Evolutionary conservation across 1,284 basidiomycete species (phyloP).

Genomic region (Ustilago trichophora): DNA sequence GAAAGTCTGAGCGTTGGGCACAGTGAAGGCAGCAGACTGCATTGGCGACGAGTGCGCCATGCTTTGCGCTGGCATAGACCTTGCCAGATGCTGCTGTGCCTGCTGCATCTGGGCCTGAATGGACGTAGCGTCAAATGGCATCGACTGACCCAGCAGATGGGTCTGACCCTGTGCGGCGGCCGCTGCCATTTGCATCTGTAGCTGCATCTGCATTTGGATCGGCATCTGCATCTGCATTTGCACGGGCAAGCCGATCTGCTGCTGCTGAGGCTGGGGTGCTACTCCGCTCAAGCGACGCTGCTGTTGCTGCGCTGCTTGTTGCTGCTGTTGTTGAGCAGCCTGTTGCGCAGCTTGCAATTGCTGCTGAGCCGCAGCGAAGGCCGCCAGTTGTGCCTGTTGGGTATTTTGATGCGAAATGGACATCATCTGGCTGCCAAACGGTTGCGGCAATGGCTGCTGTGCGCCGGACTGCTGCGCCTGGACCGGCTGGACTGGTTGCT

Average conservation of each 20-base stretch:
- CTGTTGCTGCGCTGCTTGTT: constrained; percentile 29
- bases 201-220: constrained; percentile 49
- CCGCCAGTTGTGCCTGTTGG: constrained; percentile 44
- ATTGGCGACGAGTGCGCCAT: constrained; percentile 45
- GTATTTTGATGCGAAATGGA: constrained; percentile 33
- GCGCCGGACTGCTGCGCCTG: constrained; percentile 11
- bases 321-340: constrained; percentile 32
- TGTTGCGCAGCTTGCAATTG: constrained; percentile 42
- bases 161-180: constrained; percentile 46
- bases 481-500: constrained; percentile 12
- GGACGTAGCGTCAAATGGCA: constrained; percentile 42
- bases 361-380: constrained; percentile 46
- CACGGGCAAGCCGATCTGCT: constrained; percentile 39
- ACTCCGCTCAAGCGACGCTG: constrained; percentile 31
- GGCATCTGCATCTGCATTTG: constrained; percentile 46
- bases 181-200: constrained; percentile 49
- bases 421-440: constrained; percentile 41
- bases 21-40: constrained; percentile 33
- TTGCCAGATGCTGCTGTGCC: constrained; percentile 35
- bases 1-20: constrained; percentile 37
- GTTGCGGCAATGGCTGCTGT: constrained; percentile 37
- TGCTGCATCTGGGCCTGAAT: constrained; percentile 44
- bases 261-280: constrained; percentile 41
- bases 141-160: constrained; percentile 29
- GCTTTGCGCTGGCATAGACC: constrained; percentile 36